These are phyloP conservation scores for Metschnikowia anglica DNA, from an alignment of 805 yeast species.

Conservation along the genomic window DNA sequence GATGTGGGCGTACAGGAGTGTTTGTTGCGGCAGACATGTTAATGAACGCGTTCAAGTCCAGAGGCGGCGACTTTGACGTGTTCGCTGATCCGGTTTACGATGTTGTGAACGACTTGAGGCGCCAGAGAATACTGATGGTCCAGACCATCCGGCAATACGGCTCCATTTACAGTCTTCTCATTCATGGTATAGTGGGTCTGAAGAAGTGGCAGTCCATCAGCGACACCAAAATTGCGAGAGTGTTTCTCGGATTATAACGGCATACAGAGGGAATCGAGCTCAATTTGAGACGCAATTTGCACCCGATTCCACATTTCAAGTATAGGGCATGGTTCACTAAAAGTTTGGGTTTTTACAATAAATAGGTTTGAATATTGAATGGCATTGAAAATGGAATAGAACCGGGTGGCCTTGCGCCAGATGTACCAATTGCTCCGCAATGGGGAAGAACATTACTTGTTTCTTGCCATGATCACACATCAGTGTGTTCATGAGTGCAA, in stretches of 20 bases:
- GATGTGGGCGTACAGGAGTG: constrained; percentile 90
- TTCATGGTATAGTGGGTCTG: constrained; percentile 6
- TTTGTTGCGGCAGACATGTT: constrained; percentile 69
- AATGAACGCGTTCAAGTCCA: constrained; percentile 32
- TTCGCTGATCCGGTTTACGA: constrained; percentile 44
- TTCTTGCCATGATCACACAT: neutral
- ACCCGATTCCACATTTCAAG: neutral
- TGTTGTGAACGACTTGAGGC: constrained; percentile 47
- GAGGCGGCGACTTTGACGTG: constrained; percentile 15
- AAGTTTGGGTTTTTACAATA: neutral
- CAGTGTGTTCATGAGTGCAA: no score
- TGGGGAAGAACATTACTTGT: no score
- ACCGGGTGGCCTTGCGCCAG: no score
- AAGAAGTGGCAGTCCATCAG: constrained; percentile 6
- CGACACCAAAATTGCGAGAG: constrained; percentile 8
- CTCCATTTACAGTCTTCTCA: constrained; percentile 44
- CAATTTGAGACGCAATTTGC: neutral
- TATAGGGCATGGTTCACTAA: neutral
- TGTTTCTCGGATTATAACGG: constrained; percentile 1
- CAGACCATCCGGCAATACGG: constrained; percentile 56
- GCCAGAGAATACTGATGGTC: constrained; percentile 58
- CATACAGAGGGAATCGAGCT: neutral
- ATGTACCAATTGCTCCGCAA: no score
- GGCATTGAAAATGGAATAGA: neutral
- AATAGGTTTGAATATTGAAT: neutral